Conservation (phyloP, 768 basidiomycete species). For the Sporobolomyces pararoseus region DNA sequence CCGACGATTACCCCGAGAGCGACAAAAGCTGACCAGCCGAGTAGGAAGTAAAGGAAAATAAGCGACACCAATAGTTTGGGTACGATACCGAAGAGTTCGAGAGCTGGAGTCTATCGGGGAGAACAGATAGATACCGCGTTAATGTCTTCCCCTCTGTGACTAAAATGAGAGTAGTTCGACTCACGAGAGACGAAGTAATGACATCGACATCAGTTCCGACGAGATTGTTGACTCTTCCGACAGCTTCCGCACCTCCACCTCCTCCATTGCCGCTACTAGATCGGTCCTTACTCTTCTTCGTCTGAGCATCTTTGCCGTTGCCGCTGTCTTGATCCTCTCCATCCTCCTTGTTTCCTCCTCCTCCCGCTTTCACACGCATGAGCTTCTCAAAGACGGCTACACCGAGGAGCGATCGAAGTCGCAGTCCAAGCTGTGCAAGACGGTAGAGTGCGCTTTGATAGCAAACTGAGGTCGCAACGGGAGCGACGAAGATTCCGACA, state of each 20-base stretch:
- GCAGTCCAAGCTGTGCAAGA: conserved; percentile 26
- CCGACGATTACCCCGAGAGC: conserved; percentile 41
- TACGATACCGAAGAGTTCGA: conserved; percentile 30
- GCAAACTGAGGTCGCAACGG: conserved; percentile 24
- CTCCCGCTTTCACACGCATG: conserved; percentile 33
- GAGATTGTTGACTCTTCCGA: conserved; percentile 38
- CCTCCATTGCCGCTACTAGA: too few species aligned
- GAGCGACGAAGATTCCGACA: conserved; percentile 28
- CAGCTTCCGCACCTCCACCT: conserved; percentile 25
- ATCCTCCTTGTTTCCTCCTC: conserved; percentile 10
- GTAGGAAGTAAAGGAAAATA: conserved; percentile 37
- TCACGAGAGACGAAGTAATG: conserved; percentile 29
- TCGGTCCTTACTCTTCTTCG: not conserved
- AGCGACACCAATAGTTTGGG: conserved; percentile 36
- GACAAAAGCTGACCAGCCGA: conserved; percentile 42
- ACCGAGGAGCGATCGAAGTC: conserved; percentile 15
- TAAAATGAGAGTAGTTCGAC: not conserved
- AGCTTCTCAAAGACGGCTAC: conserved; percentile 25
- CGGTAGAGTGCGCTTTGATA: conserved; percentile 34
- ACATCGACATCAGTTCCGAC: conserved; percentile 40
- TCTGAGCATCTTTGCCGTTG: not conserved
- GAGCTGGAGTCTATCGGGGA: conserved; percentile 11
- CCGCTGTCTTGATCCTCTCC: not conserved
- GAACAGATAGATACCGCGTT: too few species aligned
- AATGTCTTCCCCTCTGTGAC: too few species aligned